phyloP scores from a whole-genome alignment of 139 green algal genomes.

The Chlorella sp. region DNA sequence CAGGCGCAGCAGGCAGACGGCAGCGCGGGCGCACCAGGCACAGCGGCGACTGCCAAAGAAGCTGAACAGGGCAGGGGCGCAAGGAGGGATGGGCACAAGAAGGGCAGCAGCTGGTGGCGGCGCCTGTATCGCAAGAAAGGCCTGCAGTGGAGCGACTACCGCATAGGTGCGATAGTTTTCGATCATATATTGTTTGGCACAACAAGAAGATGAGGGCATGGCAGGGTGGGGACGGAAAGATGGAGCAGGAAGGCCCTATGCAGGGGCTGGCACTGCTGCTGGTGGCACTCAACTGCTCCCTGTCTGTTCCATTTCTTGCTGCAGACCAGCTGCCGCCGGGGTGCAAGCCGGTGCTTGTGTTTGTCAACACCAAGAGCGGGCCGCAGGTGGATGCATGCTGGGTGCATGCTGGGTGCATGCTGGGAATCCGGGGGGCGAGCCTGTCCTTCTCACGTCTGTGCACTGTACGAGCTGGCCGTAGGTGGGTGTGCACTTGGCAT shows the following conservation, averaged over 20 bases:
- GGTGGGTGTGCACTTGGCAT: no score
- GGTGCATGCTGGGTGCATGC: no score
- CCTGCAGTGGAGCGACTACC: constrained; percentile 42
- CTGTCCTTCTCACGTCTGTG: no score
- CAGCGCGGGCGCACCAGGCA: not conserved
- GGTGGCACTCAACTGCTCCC: no score
- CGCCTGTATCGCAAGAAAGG: not conserved
- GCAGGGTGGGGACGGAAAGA: no score
- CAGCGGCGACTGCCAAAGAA: not conserved
- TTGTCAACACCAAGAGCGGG: constrained; percentile 83
- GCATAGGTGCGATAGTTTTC: constrained; percentile 17
- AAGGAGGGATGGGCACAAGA: not conserved
- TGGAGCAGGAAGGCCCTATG: no score
- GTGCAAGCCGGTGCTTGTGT: constrained; percentile 66
- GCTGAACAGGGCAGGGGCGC: not conserved
- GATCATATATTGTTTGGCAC: no score
- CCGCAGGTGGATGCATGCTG: constrained; percentile 58
- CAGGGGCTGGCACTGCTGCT: no score
- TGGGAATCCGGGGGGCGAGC: no score
- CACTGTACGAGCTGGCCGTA: no score
- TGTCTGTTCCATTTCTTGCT: no score
- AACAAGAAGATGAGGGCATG: no score
- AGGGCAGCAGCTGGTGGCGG: constrained; percentile 32
- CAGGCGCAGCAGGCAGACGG: not conserved
- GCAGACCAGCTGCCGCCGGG: constrained; percentile 32